Evolutionary conservation across 257 asterid species (phyloP), one percentile per base, ranked within the genome.

Genomic region (Lycium ferocissimum): DNA sequence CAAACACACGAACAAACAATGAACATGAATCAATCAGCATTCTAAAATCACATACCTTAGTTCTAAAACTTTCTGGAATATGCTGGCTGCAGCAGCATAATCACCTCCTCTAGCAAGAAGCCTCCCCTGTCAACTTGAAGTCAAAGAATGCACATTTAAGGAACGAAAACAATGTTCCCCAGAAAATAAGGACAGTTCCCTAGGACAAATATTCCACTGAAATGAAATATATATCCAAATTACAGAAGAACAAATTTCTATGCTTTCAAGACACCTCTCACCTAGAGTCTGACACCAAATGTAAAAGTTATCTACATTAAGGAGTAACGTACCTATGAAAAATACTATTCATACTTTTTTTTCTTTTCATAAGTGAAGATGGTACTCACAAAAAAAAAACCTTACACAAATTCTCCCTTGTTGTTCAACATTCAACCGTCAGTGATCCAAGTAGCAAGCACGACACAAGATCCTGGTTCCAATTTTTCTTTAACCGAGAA

Each of bases 121-220:
- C 90, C 93, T 92, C 88, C 99, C 99, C 99, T 97, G 99, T 96
- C 95, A 94, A 96, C 98, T 96, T 96, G 91, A 86, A 93, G 94
- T 92, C 91, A 91, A 92, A 92, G 90, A 89, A 86, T 75, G 86
- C 93, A 92, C 85, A 88, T 91, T 93, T 88, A 83, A 67, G 79
- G 85, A 61, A 51, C n/a, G 56, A 79, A 22, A 84, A 43, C 47
- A 53, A 76, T 76, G 82, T 76, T 76, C 82, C 81, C 47, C 47
- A 76, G 65, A 76, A 76, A 76, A 26, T 76, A 76, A 49, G 62
- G 81, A 73, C 59, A 76, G 43, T 51, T 49, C 13, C 81, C 45
- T 76, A 12, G 43, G 62, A 49, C 62, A 49, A 22, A 49, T 76
- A 51, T 51, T 22, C 22, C 14, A 51, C 79, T 76, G 45, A 20